phyloP scores from a whole-genome alignment of 2,329 filamentous ascomycete species.

The Sarocladium oryzae region DNA sequence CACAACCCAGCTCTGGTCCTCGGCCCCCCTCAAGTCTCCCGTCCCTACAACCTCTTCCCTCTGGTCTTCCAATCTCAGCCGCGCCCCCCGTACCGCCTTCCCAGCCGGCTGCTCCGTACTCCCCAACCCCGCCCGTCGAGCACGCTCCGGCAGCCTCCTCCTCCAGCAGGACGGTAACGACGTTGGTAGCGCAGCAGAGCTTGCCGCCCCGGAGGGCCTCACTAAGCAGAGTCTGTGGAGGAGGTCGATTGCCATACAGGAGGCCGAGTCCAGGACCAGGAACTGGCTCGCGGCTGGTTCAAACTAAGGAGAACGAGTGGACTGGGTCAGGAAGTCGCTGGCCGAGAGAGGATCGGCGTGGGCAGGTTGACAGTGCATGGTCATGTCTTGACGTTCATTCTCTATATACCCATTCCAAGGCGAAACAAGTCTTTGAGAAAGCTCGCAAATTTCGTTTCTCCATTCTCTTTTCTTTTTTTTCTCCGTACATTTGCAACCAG shows the following conservation, averaged over 20 bases:
- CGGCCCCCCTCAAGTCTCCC: constrained; percentile 6
- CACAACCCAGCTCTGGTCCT: constrained; percentile 13
- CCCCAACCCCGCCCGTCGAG: not conserved
- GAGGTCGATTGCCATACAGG: constrained; percentile 1
- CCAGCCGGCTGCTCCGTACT: constrained; percentile 4
- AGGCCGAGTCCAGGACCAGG: constrained; percentile 3
- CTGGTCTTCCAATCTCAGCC: not conserved
- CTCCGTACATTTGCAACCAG: constrained; percentile 2
- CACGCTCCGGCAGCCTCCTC: not conserved
- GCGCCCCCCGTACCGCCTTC: constrained; percentile 1
- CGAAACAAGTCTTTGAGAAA: constrained; percentile 18
- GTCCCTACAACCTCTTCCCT: not conserved
- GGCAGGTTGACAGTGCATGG: too few relatives aligned
- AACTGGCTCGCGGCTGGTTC: not conserved
- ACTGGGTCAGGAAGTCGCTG: too few relatives aligned
- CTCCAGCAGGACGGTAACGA: not conserved
- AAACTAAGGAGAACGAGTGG: too few relatives aligned
- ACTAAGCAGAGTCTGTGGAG: constrained; percentile 8
- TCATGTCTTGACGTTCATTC: too few relatives aligned
- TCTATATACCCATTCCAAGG: not conserved
- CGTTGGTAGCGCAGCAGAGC: not conserved
- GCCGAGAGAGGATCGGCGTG: too few relatives aligned
- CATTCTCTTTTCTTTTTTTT: constrained; percentile 16
- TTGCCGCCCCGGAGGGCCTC: not conserved
- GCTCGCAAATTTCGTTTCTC: not conserved